Conservation (phyloP, 257 asterid species). For the Asclepias syriaca region DNA sequence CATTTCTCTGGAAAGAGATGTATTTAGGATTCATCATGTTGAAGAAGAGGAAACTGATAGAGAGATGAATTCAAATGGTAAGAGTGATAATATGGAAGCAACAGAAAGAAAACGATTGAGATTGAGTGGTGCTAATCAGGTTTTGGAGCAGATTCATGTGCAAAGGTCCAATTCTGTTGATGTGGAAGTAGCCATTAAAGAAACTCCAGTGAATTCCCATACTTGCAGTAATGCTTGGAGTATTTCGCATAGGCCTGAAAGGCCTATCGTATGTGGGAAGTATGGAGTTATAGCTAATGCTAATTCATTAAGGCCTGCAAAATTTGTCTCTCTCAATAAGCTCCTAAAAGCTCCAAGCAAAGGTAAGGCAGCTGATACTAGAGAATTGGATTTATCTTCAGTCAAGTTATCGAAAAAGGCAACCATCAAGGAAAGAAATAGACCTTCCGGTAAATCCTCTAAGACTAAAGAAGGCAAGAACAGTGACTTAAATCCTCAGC, state of each 20-base stretch:
- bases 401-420: constrained; percentile 26
- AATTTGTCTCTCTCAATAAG: constrained; percentile 37
- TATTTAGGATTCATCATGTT: constrained; percentile 18
- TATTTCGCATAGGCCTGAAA: constrained; percentile 23
- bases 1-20: constrained; percentile 18
- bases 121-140: constrained; percentile 22
- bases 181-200: constrained; percentile 19
- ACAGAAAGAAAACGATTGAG: constrained; percentile 32
- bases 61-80: constrained; percentile 18
- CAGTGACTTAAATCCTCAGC: constrained; percentile 24
- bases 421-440: not conserved
- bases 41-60: constrained; percentile 25
- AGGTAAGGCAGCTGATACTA: constrained; percentile 16
- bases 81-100: constrained; percentile 20
- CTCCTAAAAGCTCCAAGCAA: constrained; percentile 27
- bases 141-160: constrained; percentile 21
- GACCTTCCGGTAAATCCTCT: not conserved
- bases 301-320: constrained; percentile 35
- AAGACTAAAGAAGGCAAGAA: constrained; percentile 20
- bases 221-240: constrained; percentile 20
- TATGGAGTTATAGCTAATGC: constrained; percentile 60
- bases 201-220: constrained; percentile 24
- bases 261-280: constrained; percentile 47
- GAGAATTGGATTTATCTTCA: constrained; percentile 20
- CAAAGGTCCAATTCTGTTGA: constrained; percentile 21